A percentile compares a stretch with the other conserved stretches of the same genome.
Evolutionary conservation across 1,284 basidiomycete genomes (phyloP).

Genomic region (Ustilago nuda): DNA sequence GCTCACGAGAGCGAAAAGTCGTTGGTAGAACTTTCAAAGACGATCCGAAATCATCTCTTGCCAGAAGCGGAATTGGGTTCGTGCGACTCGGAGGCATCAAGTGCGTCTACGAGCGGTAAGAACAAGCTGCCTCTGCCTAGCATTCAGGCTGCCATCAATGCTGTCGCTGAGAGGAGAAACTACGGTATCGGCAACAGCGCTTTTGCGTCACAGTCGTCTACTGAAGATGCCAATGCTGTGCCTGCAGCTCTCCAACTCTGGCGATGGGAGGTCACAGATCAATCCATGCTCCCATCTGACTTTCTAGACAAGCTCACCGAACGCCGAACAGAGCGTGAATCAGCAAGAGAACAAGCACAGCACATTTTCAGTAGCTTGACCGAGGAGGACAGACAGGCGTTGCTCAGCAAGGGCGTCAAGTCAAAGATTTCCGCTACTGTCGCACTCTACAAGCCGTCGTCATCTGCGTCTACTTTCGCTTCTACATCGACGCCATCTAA

Average conservation of each 20-base stretch:
- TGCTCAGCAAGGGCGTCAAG: slow-evolving; percentile 46
- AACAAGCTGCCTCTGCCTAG: slow-evolving; percentile 39
- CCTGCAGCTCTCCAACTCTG: slow-evolving; percentile 75
- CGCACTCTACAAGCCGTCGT: slow-evolving; percentile 3
- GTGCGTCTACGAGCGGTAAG: slow-evolving; percentile 15
- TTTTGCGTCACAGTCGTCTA: slow-evolving; percentile 11
- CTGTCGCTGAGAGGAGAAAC: slow-evolving; percentile 58
- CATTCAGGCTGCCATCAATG: slow-evolving; percentile 50
- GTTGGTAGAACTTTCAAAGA: slow-evolving; percentile 51
- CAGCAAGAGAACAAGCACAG: slow-evolving; percentile 71
- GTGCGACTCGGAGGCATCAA: slow-evolving; percentile 31
- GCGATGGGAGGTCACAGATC: slow-evolving; percentile 84
- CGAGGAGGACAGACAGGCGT: slow-evolving; percentile 38
- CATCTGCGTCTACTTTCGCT: background rate
- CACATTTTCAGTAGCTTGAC: slow-evolving; percentile 43
- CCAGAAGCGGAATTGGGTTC: slow-evolving; percentile 54
- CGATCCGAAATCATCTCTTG: slow-evolving; percentile 48
- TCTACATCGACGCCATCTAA: slow-evolving; percentile 16
- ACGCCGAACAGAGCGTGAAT: slow-evolving; percentile 77
- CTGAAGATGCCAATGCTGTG: slow-evolving; percentile 10
- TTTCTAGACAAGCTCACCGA: slow-evolving; percentile 76
- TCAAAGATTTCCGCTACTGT: slow-evolving; percentile 41
- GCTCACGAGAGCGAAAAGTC: slow-evolving; percentile 72
- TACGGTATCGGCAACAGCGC: slow-evolving; percentile 53
- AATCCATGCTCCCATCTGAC: slow-evolving; percentile 79